Evolutionary conservation across 352 stramenopile genomes (phyloP), one percentile per base, ranked within the genome.

Genomic region (Pythium pectinolyticum): DNA sequence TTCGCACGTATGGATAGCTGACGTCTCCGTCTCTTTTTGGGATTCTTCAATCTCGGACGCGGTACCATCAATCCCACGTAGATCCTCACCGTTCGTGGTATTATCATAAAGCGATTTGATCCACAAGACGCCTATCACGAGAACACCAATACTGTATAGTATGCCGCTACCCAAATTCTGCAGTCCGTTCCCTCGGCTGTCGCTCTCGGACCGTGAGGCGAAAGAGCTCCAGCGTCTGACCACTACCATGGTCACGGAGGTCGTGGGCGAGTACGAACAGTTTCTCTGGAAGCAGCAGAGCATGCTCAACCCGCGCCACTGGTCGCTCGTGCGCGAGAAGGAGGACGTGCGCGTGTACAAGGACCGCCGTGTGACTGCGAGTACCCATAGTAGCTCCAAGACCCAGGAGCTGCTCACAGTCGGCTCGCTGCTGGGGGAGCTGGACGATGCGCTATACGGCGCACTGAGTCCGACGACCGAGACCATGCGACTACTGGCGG

Each of bases 361-460:
- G 17, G 71, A 84, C 30, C 70, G 73, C 25, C 67, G 72, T 20
- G 34, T 39, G 28, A 75, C 73, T 25, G 32, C 40, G 28, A 75
- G 73, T 35, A 5, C 50, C n/a, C n/a, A n/a, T n/a, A n/a, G n/a
- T n/a, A n/a, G n/a, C n/a, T n/a, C 14, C 24, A 66, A 59, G 22
- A 51, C 49, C 5, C 58, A 50, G 17, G 60, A 67, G 48, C 55
- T 73, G 15, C 49, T 70, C 1, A 39, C 56, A 2, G 51, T 69
- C 15, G 82, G 82, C 19, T 81, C 73, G 10, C 54, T 91, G 0
- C 61, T 71, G 11, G 82, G 82, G 7, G 75, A 72, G 20, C 35
- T 91, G 0, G 72, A 89, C 22, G 82, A 91, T 41, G 75, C 71
- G 19, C 74, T 91, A 65, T 88, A 83, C 57, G 82, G 82, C n/a